Evolutionary conservation across 1,139 yeast genomes (phyloP).

Genomic region (Schwanniomyces etchellsii): DNA sequence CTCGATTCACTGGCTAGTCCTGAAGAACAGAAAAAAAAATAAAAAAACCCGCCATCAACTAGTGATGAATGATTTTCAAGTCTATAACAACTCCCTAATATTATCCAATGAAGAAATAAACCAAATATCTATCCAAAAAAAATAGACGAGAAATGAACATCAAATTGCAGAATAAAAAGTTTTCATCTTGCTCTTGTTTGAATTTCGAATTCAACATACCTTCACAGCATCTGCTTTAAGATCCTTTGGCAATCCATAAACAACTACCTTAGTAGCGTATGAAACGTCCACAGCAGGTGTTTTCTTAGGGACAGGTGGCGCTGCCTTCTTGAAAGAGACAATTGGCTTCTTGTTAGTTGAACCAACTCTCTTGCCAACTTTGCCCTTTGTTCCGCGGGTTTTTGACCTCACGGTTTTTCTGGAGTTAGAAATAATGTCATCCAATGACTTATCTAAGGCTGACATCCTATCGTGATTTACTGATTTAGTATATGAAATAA

Average conservation of each 20-base stretch:
- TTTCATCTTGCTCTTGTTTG: no score
- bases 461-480: slow-evolving; percentile 20
- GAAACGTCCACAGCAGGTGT: slow-evolving; percentile 42
- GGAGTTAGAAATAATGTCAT: slow-evolving; percentile 78
- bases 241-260: slow-evolving; percentile 74
- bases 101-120: no score
- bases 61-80: no score
- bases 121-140: no score
- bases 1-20: no score
- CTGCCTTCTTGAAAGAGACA: slow-evolving; percentile 32
- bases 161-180: no score
- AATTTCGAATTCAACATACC: slow-evolving; percentile 65
- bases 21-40: no score
- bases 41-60: no score
- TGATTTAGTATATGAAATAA: slow-evolving; percentile 1
- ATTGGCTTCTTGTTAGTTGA: slow-evolving; percentile 26
- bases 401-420: slow-evolving; percentile 26
- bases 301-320: slow-evolving; percentile 21
- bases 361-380: slow-evolving; percentile 29
- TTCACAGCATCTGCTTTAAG: slow-evolving; percentile 71
- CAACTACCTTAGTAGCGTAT: slow-evolving; percentile 69
- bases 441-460: slow-evolving; percentile 88
- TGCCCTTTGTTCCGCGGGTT: slow-evolving; percentile 23
- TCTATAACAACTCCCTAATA: no score
- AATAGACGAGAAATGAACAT: no score